Evolutionary conservation across 2,329 filamentous ascomycete species (phyloP), one percentile per base, ranked within the genome.

Genomic region (Apiospora malaysiana): DNA sequence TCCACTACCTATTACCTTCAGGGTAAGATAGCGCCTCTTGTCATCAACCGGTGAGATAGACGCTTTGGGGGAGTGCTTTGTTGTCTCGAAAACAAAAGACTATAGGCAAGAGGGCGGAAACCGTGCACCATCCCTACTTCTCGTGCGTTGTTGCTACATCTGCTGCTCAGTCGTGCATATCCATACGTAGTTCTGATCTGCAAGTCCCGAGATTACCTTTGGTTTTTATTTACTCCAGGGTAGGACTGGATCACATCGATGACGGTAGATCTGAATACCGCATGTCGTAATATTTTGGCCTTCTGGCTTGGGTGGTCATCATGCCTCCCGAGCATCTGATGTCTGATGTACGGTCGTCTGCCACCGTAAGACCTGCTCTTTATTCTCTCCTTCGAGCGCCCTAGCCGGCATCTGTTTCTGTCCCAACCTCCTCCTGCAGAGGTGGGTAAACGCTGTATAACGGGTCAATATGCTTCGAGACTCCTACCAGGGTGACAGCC

Each of bases 91-190:
- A 32, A 37, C n/a, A n/a, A 40, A n/a, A n/a, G 27, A 32, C 27
- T 63, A 63, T 63, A 63, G 56, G 32, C 56, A 32, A 23, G 21
- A 45, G 42, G 10, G 10, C 32, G 21, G 14, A 37, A 40, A 12
- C 27, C 21, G 21, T 63, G 32, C 32, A 45, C 40, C 56, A 40
- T 40, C 56, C 56, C 56, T 47, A 47, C 21, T 40, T 63, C 8
- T 32, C 56, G 18, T 63, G 56, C 32, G 56, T 63, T 63, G 56
- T 63, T 63, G 56, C 56, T 63, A 40, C 56, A 63, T 40, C 18
- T n/a, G 27, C 32, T n/a, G 56, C 32, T 14, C 56, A 63, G 56
- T 63, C 56, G 5, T 63, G 56, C 56, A 63, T 63, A 40, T 6
- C 32, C 56, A 14, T 40, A 23, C 9, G 56, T 63, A 63, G 56